phyloP scores from a whole-genome alignment of 371 early-diverging fungal species.

The Mucor irregularis region DNA sequence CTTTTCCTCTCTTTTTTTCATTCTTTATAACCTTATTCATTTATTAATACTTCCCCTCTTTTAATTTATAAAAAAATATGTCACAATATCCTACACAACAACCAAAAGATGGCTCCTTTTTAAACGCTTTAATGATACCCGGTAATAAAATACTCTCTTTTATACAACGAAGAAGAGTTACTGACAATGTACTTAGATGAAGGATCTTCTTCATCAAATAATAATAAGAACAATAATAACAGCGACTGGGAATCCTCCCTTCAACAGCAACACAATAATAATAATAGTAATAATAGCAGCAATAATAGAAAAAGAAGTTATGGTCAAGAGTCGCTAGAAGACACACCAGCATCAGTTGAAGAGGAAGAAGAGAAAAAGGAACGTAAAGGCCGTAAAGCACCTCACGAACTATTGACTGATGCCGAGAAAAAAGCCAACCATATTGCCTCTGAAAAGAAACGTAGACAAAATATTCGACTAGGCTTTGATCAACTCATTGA shows the following conservation, averaged over 20 bases:
- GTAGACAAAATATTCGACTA: slow-evolving; percentile 81
- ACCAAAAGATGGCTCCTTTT: background rate
- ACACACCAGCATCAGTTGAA: background rate
- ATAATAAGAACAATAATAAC: no score
- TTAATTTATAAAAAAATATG: background rate
- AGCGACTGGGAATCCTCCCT: background rate
- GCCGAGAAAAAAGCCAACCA: slow-evolving; percentile 95
- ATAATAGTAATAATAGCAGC: background rate
- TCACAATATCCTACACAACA: slow-evolving; percentile 1
- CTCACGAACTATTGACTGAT: slow-evolving; percentile 80
- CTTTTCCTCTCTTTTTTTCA: background rate
- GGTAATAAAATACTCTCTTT: no score
- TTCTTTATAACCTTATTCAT: background rate
- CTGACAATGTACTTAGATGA: no score
- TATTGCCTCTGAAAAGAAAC: slow-evolving; percentile 91
- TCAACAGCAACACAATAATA: no score
- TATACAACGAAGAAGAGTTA: no score
- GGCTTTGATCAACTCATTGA: slow-evolving; percentile 84
- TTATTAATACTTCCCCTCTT: background rate
- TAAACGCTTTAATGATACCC: slow-evolving; percentile 10
- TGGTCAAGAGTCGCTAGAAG: background rate
- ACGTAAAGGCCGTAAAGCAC: slow-evolving; percentile 40
- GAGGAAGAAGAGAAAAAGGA: slow-evolving; percentile 20
- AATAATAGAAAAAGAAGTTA: slow-evolving; percentile 13
- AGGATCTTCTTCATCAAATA: no score